A percentile compares a stretch with the other conserved stretches of the same genome.
These are phyloP conservation scores for Vanderwaltozyma yarrowii DNA, from an alignment of 805 yeast species.

Conservation along the genomic window DNA sequence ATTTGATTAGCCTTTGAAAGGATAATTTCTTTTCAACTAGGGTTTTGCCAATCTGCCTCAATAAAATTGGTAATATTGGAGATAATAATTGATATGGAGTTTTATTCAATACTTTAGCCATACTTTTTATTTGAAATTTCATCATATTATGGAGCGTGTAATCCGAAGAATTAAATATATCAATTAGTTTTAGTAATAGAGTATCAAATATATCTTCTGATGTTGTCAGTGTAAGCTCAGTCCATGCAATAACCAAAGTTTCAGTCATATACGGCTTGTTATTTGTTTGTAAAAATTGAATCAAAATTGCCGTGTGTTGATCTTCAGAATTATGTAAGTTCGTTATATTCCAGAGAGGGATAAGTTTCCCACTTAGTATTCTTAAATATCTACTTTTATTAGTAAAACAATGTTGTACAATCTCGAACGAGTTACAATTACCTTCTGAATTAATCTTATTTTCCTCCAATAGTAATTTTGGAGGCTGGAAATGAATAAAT, in stretches of 20 bases:
- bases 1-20: slow-evolving; percentile 49
- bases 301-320: slow-evolving; percentile 35
- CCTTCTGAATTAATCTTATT: background rate
- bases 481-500: slow-evolving; percentile 45
- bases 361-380: slow-evolving; percentile 38
- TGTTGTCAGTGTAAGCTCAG: slow-evolving; percentile 50
- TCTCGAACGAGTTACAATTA: slow-evolving; percentile 25
- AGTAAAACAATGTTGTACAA: slow-evolving; percentile 32
- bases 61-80: slow-evolving; percentile 67
- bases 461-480: slow-evolving; percentile 22
- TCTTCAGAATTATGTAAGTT: slow-evolving; percentile 34
- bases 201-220: slow-evolving; percentile 62
- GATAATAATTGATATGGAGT: slow-evolving; percentile 74
- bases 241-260: slow-evolving; percentile 50
- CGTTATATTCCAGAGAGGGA: slow-evolving; percentile 40
- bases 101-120: slow-evolving; percentile 45
- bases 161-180: slow-evolving; percentile 52
- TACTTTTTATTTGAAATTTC: slow-evolving; percentile 51
- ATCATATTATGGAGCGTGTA: slow-evolving; percentile 52
- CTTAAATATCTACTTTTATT: slow-evolving; percentile 47
- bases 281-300: slow-evolving; percentile 33
- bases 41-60: slow-evolving; percentile 51
- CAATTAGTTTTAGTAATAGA: slow-evolving; percentile 53
- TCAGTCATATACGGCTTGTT: slow-evolving; percentile 40
- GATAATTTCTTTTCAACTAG: slow-evolving; percentile 41